phyloP scores from a whole-genome alignment of 495 filamentous ascomycete species.

The Acidiella bohemica region DNA sequence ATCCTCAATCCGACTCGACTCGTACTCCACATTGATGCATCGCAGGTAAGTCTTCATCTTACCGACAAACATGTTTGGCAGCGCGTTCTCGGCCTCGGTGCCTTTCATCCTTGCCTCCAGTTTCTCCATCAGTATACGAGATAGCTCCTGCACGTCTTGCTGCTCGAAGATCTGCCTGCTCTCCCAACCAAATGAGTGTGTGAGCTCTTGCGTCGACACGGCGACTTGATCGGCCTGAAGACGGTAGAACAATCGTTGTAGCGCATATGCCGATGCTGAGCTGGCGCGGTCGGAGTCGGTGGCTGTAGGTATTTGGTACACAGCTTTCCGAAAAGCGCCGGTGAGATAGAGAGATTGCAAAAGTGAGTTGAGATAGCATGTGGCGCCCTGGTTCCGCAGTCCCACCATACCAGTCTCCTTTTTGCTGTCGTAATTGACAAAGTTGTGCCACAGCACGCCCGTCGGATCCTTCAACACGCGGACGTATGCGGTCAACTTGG shows the following conservation, averaged over 20 bases:
- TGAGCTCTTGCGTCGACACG: slow-evolving; percentile 84
- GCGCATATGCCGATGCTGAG: slow-evolving; percentile 79
- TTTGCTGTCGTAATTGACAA: slow-evolving; percentile 96
- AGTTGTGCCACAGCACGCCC: slow-evolving; percentile 98
- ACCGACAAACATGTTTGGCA: slow-evolving; percentile 82
- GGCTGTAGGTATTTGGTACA: slow-evolving; percentile 71
- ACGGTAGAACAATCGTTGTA: slow-evolving; percentile 89
- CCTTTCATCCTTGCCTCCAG: slow-evolving; percentile 97
- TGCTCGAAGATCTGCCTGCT: slow-evolving; percentile 96
- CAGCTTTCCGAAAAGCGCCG: slow-evolving; percentile 92
- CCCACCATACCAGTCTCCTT: slow-evolving; percentile 97
- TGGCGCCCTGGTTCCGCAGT: slow-evolving; percentile 93
- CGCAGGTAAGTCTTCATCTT: slow-evolving; percentile 97
- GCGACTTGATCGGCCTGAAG: slow-evolving; percentile 70
- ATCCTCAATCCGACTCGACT: slow-evolving; percentile 86
- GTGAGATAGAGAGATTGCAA: slow-evolving; percentile 96
- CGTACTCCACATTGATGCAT: slow-evolving; percentile 95
- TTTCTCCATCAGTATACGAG: slow-evolving; percentile 88
- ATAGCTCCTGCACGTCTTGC: slow-evolving; percentile 96
- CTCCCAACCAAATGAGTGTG: slow-evolving; percentile 94
- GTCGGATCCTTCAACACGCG: slow-evolving; percentile 92
- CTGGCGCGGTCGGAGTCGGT: slow-evolving; percentile 69
- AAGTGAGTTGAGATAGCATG: slow-evolving; percentile 95
- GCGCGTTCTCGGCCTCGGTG: slow-evolving; percentile 80
- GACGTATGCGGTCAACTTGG: slow-evolving; percentile 84